Evolutionary conservation across 2,329 filamentous ascomycete genomes (phyloP).

Genomic region (Exophiala sp.): DNA sequence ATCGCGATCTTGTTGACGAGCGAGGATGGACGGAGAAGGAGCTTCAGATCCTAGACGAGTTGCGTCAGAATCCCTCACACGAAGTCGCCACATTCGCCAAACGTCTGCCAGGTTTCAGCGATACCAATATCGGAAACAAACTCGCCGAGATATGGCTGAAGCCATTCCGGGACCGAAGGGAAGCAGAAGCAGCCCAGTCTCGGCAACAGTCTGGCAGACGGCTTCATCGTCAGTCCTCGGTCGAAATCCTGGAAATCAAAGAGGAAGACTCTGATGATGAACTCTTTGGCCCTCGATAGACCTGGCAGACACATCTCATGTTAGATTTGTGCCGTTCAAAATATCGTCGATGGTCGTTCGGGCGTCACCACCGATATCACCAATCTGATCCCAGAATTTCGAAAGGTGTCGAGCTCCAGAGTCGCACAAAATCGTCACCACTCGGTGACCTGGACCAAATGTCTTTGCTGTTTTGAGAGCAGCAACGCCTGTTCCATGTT

Average conservation of each 20-base stretch:
- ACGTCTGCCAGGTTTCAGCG: constrained; percentile 7
- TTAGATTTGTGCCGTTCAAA: constrained; percentile 37
- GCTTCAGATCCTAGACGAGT: constrained; percentile 7
- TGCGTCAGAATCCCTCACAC: constrained; percentile 12
- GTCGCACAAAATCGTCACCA: constrained; percentile 49
- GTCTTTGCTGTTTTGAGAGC: constrained; percentile 46
- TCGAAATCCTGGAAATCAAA: constrained; percentile 9
- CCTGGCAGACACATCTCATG: constrained; percentile 22
- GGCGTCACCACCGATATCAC: constrained; percentile 44
- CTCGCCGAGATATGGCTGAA: constrained; percentile 25
- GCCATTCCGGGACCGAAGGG: background rate
- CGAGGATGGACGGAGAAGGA: constrained; percentile 21
- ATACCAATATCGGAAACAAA: constrained; percentile 23
- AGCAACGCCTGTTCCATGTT: constrained; percentile 40
- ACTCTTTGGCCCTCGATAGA: constrained; percentile 9
- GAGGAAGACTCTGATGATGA: constrained; percentile 16
- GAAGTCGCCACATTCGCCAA: constrained; percentile 12
- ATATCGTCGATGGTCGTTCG: constrained; percentile 47
- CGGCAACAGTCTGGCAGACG: background rate
- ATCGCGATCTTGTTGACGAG: background rate
- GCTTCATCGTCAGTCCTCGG: background rate
- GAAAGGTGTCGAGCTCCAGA: constrained; percentile 51
- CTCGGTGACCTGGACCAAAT: constrained; percentile 46
- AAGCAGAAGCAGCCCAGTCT: background rate
- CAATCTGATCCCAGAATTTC: constrained; percentile 50